These are phyloP conservation scores for Sphaerostilbella broomeana DNA, from an alignment of 2,329 filamentous ascomycete species.

Conservation along the genomic window DNA sequence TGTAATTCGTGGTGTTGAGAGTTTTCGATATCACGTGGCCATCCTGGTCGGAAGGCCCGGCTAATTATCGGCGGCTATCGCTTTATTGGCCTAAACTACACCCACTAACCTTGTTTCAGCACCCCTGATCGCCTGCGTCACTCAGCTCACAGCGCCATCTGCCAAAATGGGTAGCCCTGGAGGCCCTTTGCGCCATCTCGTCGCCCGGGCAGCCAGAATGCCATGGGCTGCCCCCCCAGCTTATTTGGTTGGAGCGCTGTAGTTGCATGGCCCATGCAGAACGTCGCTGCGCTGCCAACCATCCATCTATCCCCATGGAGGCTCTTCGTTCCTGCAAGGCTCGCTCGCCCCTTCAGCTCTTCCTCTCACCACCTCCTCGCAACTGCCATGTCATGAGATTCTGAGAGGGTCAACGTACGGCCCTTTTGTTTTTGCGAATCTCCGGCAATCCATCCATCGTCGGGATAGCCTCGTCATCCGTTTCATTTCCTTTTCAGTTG, in stretches of 20 bases:
- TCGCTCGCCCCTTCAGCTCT: slow-evolving; percentile 5
- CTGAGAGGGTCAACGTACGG: no score
- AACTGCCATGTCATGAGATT: slow-evolving; percentile 4
- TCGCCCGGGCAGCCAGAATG: slow-evolving; percentile 12
- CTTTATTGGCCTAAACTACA: no score
- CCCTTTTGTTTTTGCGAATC: no score
- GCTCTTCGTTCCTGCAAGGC: slow-evolving; percentile 7
- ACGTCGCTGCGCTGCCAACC: no score
- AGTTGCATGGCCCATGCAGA: no score
- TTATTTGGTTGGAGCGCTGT: slow-evolving; percentile 7
- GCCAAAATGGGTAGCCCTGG: slow-evolving; percentile 9
- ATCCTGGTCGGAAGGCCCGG: no score
- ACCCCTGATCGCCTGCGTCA: no score
- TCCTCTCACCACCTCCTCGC: slow-evolving; percentile 5
- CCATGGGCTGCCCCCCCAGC: slow-evolving; percentile 1
- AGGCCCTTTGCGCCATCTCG: slow-evolving; percentile 1
- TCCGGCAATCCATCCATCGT: no score
- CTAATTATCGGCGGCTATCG: slow-evolving; percentile 4
- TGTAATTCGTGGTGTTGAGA: slow-evolving; percentile 4
- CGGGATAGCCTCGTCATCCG: no score
- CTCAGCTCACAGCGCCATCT: neutral
- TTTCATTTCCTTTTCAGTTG: neutral
- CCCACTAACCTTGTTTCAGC: no score
- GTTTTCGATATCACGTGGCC: slow-evolving; percentile 13
- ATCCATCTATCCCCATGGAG: no score